Evolutionary conservation across 345 rosid species (phyloP), one percentile per base, ranked within the genome.

Genomic region (Aquilaria malaccensis): DNA sequence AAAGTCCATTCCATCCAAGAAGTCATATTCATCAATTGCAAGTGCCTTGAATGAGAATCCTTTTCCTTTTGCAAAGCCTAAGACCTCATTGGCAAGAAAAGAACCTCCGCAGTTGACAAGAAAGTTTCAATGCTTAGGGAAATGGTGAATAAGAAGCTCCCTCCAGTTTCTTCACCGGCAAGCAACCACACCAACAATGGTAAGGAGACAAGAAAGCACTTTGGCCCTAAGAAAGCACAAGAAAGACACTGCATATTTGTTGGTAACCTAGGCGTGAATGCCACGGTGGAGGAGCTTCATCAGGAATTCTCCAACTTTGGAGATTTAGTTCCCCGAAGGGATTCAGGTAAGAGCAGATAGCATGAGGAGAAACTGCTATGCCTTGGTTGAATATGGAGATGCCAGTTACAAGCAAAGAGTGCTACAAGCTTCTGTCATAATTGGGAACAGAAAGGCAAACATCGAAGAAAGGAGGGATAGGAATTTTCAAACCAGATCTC

Each of bases 241-340:
- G 43, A 5, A 37, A 37, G 4, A 37, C 43, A 9, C 7, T 12
- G 57, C 45, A 43, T 62, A 52, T 62, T 51, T 37, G 65, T 62
- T 1, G 57, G 66, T 5, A 62, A 53, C 7, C 37, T 53, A 12
- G 33, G 13, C 1, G 9, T 43, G 37, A 48, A 30, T 43, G 22
- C 51, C 22, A 62, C 41, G 10, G 14, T 37, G 10, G 58, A 62
- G 30, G 51, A 62, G 6, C n/a, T 53, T 1, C 43, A 62, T 10
- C 29, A 62, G 13, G 51, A 49, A 3, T 62, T 62, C 51, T 51
- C 43, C 50, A 29, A n/a, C 2, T 61, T 61, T 11, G 56, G 56
- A 10, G 9, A 9, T 5, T 31, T 61, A 32, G 51, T 32, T 14
- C 3, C 22, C 0, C 2, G 37, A 61, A 7, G 65, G 65, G 33